phyloP scores from a whole-genome alignment of 2,329 filamentous ascomycete species.

The Talaromyces albobiverticillius region DNA sequence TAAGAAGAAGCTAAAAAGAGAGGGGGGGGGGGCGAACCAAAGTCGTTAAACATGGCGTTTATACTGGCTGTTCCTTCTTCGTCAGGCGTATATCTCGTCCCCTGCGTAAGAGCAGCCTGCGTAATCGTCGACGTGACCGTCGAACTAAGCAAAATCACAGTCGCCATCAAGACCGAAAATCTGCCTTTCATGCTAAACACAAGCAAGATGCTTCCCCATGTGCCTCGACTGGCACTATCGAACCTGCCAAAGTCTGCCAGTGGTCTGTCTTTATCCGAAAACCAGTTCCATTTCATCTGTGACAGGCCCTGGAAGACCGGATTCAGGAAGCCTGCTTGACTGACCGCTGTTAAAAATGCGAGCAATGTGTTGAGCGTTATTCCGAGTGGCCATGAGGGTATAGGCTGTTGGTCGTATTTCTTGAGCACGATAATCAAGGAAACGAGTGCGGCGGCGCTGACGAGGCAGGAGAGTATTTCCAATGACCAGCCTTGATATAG shows the following conservation, averaged over 20 bases:
- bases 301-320: slow-evolving; percentile 3
- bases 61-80: not conserved
- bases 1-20: no score
- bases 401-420: not conserved
- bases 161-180: not conserved
- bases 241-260: not conserved
- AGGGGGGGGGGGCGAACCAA: not conserved
- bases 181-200: not conserved
- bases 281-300: slow-evolving; percentile 12
- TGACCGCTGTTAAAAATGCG: slow-evolving; percentile 1
- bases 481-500: not conserved
- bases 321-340: not conserved
- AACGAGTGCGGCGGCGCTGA: not conserved
- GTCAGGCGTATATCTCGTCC: not conserved
- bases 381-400: not conserved
- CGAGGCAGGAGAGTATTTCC: slow-evolving; percentile 3
- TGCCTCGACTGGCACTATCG: slow-evolving; percentile 4
- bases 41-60: not conserved
- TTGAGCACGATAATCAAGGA: slow-evolving; percentile 1
- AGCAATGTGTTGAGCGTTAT: slow-evolving; percentile 3
- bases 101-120: not conserved
- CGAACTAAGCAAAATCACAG: not conserved
- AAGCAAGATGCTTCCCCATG: not conserved
- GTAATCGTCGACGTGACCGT: slow-evolving; percentile 4
- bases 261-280: not conserved